Percentiles rank a stretch among this genome's conserved stretches.
phyloP scores from a whole-genome alignment of 2,329 filamentous ascomycete genomes.

The Botrytis hyacinthi region DNA sequence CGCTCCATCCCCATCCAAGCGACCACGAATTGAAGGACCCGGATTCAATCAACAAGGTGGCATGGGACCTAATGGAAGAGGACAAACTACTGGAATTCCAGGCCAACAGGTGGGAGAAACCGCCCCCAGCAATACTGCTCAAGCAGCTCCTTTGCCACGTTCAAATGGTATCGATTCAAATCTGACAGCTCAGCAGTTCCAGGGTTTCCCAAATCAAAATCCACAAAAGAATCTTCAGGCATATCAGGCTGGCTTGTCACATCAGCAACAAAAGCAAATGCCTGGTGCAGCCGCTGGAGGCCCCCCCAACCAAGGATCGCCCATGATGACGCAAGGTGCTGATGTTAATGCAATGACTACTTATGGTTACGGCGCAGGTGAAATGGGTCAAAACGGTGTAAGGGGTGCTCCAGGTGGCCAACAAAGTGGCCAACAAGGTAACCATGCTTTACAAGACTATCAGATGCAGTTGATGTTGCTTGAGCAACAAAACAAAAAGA shows the following conservation, averaged over 20 bases:
- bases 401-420: conserved; percentile 57
- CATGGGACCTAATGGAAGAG: conserved; percentile 65
- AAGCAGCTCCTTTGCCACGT: conserved; percentile 60
- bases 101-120: conserved; percentile 60
- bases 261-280: conserved; percentile 71
- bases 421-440: conserved; percentile 52
- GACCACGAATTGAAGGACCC: conserved; percentile 74
- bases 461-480: conserved; percentile 87
- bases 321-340: conserved; percentile 74
- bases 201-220: conserved; percentile 48
- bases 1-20: conserved; percentile 88
- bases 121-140: conserved; percentile 46
- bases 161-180: conserved; percentile 73
- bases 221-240: conserved; percentile 71
- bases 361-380: conserved; percentile 59
- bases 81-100: conserved; percentile 65
- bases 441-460: conserved; percentile 81
- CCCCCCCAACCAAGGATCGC: conserved; percentile 75
- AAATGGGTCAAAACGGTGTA: conserved; percentile 59
- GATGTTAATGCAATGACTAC: conserved; percentile 57
- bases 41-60: conserved; percentile 64
- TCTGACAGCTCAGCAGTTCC: conserved; percentile 75
- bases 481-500: conserved; percentile 85
- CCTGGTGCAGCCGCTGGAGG: conserved; percentile 74
- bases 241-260: conserved; percentile 80